Evolutionary conservation across 176 grass and related monocot species (phyloP).

Genomic region (Lolium rigidum): DNA sequence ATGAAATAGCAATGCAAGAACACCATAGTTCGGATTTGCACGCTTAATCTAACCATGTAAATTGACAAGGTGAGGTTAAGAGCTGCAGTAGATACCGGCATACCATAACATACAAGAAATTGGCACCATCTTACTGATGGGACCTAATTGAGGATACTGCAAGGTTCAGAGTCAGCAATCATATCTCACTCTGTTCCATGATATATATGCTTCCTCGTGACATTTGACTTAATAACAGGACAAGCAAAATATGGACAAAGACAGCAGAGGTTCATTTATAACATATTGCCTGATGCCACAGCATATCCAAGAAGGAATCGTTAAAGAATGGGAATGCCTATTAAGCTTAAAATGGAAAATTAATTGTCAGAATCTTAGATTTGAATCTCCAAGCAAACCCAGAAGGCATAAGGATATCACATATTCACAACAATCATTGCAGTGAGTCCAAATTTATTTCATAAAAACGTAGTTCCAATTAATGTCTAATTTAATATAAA

Average conservation of each 20-base stretch:
- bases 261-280: not conserved
- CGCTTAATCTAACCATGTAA: not conserved
- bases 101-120: not conserved
- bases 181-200: not conserved
- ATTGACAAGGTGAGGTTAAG: not conserved
- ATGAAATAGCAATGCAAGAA: not conserved
- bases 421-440: not conserved
- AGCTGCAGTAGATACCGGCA: not conserved
- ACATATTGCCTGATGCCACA: constrained; percentile 70
- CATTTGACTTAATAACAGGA: not conserved
- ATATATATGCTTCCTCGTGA: not conserved
- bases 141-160: not conserved
- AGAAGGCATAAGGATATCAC: not conserved
- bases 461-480: not conserved
- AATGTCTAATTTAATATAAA: not conserved
- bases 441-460: not conserved
- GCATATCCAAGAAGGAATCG: constrained; percentile 82
- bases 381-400: too few relatives aligned
- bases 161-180: not conserved
- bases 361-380: too few relatives aligned
- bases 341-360: too few relatives aligned
- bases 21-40: not conserved
- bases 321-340: constrained; percentile 32
- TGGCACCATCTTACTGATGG: not conserved
- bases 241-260: not conserved